Evolutionary conservation across 179 eudicot genomes (phyloP).

Genomic region (Spinacia oleracea): DNA sequence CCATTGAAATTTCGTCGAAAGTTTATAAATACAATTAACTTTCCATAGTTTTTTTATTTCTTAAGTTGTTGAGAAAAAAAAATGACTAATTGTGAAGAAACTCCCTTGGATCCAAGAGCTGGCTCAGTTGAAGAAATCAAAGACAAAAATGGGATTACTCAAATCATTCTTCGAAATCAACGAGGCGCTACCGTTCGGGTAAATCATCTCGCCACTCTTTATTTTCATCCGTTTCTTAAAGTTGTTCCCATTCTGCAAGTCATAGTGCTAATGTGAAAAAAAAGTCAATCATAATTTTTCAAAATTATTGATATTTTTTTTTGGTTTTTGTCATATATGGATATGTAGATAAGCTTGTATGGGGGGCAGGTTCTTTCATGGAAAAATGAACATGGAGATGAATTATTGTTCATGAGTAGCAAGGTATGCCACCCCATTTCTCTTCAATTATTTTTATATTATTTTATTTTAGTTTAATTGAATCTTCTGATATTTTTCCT

Average conservation of each 20-base stretch:
- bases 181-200: constrained; percentile 68
- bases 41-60: constrained; percentile 22
- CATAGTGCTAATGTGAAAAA: neutral
- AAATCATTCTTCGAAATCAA: constrained; percentile 51
- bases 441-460: neutral
- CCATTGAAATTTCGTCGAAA: neutral
- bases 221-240: neutral
- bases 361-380: constrained; percentile 96
- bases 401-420: constrained; percentile 71
- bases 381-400: constrained; percentile 81
- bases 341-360: constrained; percentile 72
- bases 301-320: neutral
- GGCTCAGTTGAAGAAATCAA: constrained; percentile 43
- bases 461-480: neutral
- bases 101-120: constrained; percentile 31
- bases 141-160: constrained; percentile 64
- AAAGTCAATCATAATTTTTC: neutral
- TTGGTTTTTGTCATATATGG: neutral
- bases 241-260: neutral
- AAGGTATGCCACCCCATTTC: constrained; percentile 48
- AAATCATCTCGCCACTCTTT: too few relatives aligned
- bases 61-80: constrained; percentile 22
- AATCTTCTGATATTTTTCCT: neutral
- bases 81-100: constrained; percentile 57
- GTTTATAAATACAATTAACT: neutral